Conservation (phyloP, 108 stramenopile genomes). For the Cyclostephanos tholiformis region DNA sequence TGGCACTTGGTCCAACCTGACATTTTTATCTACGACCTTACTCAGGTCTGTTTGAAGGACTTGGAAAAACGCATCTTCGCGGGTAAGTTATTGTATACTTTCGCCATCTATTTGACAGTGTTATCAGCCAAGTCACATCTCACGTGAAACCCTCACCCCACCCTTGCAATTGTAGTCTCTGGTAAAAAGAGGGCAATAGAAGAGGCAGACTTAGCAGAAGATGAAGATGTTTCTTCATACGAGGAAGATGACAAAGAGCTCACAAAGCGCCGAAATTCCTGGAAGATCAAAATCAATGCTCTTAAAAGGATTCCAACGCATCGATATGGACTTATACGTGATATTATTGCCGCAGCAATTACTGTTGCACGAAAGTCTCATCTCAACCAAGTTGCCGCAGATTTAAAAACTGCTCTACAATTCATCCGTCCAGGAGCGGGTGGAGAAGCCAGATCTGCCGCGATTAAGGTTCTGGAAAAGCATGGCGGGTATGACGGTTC, state of each 20-base stretch:
- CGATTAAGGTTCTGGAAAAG: conserved; percentile 63
- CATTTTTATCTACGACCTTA: neutral
- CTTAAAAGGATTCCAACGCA: conserved; percentile 55
- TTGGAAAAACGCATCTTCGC: conserved; percentile 43
- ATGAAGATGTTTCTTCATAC: conserved; percentile 54
- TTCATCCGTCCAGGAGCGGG: conserved; percentile 68
- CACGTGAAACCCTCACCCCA: conserved; percentile 33
- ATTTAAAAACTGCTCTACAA: conserved; percentile 66
- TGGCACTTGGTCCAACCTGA: neutral
- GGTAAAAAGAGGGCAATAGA: conserved; percentile 64
- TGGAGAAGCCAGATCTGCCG: conserved; percentile 64
- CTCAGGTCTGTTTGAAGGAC: conserved; percentile 31
- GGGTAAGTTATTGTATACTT: conserved; percentile 12
- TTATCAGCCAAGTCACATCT: conserved; percentile 37
- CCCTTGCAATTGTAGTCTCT: conserved; percentile 32
- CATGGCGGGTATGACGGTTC: conserved; percentile 69
- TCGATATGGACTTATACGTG: conserved; percentile 58
- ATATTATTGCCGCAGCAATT: conserved; percentile 70
- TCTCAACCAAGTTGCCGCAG: conserved; percentile 63
- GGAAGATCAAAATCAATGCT: conserved; percentile 75
- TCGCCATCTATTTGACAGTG: conserved; percentile 44
- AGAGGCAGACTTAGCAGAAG: conserved; percentile 71
- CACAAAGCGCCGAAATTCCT: conserved; percentile 50
- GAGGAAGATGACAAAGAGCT: conserved; percentile 54
- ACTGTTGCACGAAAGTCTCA: conserved; percentile 81